Evolutionary conservation across 1,284 basidiomycete genomes (phyloP), one percentile per base, ranked within the genome.

Genomic region (Ceraceosorus bombacis): DNA sequence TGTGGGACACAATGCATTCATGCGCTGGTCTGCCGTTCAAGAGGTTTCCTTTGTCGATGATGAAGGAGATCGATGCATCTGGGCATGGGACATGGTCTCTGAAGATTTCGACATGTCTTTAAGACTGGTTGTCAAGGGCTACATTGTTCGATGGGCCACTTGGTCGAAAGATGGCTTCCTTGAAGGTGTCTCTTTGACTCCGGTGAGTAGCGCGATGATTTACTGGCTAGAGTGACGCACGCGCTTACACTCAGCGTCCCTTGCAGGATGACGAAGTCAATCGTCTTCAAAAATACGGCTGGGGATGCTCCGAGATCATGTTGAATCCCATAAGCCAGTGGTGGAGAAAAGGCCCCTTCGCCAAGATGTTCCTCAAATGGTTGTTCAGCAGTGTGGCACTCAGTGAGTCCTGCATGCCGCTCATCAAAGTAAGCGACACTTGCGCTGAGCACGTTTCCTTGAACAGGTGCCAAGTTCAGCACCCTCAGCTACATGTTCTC

Each of bases 1-100:
- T 70, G 87, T 91, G 63, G 89, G 89, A 0, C 89, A 91, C 78
- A 90, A 91, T 62, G 89, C 88, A 1, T 90, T 90, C 80, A 80
- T 91, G 43, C 84, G 88, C 12, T 91, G 89, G 89, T 83, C 83
- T 5, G 89, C 89, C 1, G 79, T 90, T 5, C 89, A 91, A 73
- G 88, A 90, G 60, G 86, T 85, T 2, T 82, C 85, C 6, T 87
- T 87, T 65, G 74, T 86, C 50, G 88, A 90, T 67, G 84, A 81
- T 15, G 86, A 88, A 69, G 82, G 82, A 1, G 73, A 82, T 60
- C 82, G 81, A 71, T 89, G 88, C 80, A 84, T 88, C 57, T 92
- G 89, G 89, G 87, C 85, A 2, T 65, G 90, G 79, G 78, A 82
- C 6, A 88, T 90, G 68, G 89, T 91, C 1, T 88, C 85, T 2